Base-by-base conservation (phyloP, 208 protist species). In the Naegleria lovaniensis region DNA sequence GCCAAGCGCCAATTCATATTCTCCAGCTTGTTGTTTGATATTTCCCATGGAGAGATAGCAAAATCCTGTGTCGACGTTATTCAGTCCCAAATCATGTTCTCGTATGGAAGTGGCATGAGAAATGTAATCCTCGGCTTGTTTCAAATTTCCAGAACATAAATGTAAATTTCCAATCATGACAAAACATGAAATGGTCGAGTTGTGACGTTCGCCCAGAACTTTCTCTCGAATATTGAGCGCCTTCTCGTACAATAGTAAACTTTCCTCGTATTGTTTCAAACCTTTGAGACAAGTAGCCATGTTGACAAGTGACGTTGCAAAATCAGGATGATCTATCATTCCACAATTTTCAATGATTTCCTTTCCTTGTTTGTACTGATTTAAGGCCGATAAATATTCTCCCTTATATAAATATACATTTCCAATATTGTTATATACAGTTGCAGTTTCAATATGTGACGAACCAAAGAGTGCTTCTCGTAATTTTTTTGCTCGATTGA, bases 351-450 rank as follows among this genome's bases (percentile, higher is more conserved):
- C 76, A 19, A 84, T 38, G 39, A 84, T 84, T 19, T 36, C 38
- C 33, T 40, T 36, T 84, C 76, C 76, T 33, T 38, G 29, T 41
- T 16, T 41, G 33, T 84, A 84, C 0, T 39, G 15, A 16, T 84
- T 11, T 16, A 38, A 40, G 0, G 76, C 76, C 38, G 5, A 16
- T 19, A 38, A 15, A 84, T 41, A 84, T 38, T 84, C 33, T 84
- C 22, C 76, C 11, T 38, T 36, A 33, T 84, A 84, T 40, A 84
- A 36, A 84, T 38, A 84, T 41, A 84, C 76, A 40, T 84, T 84
- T 84, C 76, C 76, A 84, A 84, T 84, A 29, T 84, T 84, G 29
- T 84, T 84, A 33, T 84, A 40, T 0, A 84, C 38, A 40, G 76
- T 84, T 19, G 76, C 76, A 39, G 76, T 84, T 84, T 84, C 76